These are phyloP conservation scores for Aschersonia sp. DNA, from an alignment of 2,329 filamentous ascomycete genomes.

Conservation along the genomic window DNA sequence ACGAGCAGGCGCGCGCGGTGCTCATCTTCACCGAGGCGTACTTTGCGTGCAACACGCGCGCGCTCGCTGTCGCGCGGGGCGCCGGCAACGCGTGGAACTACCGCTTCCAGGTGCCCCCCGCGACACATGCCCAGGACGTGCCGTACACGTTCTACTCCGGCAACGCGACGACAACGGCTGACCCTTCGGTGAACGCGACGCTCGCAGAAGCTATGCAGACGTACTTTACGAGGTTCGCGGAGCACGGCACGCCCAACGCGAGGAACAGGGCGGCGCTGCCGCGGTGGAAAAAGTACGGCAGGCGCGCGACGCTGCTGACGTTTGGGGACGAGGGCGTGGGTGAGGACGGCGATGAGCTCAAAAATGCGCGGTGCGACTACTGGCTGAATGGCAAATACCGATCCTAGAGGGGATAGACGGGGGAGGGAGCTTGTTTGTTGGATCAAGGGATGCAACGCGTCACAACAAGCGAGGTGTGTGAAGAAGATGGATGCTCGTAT, in stretches of 20 bases:
- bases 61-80: slow-evolving; percentile 26
- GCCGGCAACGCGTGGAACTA: slow-evolving; percentile 31
- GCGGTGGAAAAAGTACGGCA: slow-evolving; percentile 4
- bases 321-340: slow-evolving; percentile 4
- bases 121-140: slow-evolving; percentile 33
- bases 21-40: slow-evolving; percentile 23
- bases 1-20: slow-evolving; percentile 15
- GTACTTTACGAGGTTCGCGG: slow-evolving; percentile 16
- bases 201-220: slow-evolving; percentile 11
- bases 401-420: neutral
- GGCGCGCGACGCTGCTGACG: neutral
- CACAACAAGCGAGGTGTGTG: too few species aligned
- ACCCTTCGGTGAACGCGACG: slow-evolving; percentile 8
- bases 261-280: neutral
- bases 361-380: slow-evolving; percentile 13
- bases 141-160: slow-evolving; percentile 34
- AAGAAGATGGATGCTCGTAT: too few species aligned
- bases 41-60: slow-evolving; percentile 36
- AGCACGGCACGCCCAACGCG: slow-evolving; percentile 13
- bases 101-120: slow-evolving; percentile 33
- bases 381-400: slow-evolving; percentile 7
- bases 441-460: too few species aligned
- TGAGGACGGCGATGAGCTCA: slow-evolving; percentile 2
- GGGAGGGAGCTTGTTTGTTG: too few species aligned
- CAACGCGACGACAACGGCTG: slow-evolving; percentile 10